Evolutionary conservation across 129 eudicot genomes (phyloP).

Genomic region (Ambrosia artemisiifolia): DNA sequence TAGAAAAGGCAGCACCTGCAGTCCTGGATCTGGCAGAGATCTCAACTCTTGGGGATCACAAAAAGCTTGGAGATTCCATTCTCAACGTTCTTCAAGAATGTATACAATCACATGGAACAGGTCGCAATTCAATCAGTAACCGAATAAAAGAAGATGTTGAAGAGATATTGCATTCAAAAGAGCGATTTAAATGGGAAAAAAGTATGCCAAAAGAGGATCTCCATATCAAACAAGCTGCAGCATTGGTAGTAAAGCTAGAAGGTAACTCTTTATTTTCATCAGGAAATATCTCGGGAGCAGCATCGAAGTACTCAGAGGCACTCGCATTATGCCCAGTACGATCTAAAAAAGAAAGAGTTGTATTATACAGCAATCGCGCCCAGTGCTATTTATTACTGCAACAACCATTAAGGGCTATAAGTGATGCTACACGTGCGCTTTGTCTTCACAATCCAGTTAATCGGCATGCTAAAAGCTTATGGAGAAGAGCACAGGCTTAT

Average conservation of each 20-base stretch:
- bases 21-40: slow-evolving; percentile 84
- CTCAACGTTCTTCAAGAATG: slow-evolving; percentile 82
- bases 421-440: slow-evolving; percentile 97
- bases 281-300: slow-evolving; percentile 90
- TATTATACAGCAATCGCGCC: slow-evolving; percentile 86
- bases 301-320: slow-evolving; percentile 90
- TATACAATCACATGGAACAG: slow-evolving; percentile 61
- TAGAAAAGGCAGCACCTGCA: slow-evolving; percentile 84
- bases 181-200: slow-evolving; percentile 82
- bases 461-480: slow-evolving; percentile 90
- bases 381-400: slow-evolving; percentile 87
- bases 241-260: slow-evolving; percentile 87
- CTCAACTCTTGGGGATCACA: slow-evolving; percentile 78
- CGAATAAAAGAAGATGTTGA: slow-evolving; percentile 62
- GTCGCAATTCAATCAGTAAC: slow-evolving; percentile 55
- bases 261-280: slow-evolving; percentile 87
- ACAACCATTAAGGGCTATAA: slow-evolving; percentile 79
- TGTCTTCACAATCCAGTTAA: slow-evolving; percentile 86
- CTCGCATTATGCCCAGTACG: slow-evolving; percentile 75
- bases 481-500: slow-evolving; percentile 99
- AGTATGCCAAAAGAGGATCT: slow-evolving; percentile 94
- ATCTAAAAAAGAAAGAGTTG: slow-evolving; percentile 88
- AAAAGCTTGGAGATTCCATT: slow-evolving; percentile 87
- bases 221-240: slow-evolving; percentile 96
- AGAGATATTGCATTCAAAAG: slow-evolving; percentile 56